Evolutionary conservation across 257 asterid species (phyloP).

Genomic region (Solanum clarkiae): DNA sequence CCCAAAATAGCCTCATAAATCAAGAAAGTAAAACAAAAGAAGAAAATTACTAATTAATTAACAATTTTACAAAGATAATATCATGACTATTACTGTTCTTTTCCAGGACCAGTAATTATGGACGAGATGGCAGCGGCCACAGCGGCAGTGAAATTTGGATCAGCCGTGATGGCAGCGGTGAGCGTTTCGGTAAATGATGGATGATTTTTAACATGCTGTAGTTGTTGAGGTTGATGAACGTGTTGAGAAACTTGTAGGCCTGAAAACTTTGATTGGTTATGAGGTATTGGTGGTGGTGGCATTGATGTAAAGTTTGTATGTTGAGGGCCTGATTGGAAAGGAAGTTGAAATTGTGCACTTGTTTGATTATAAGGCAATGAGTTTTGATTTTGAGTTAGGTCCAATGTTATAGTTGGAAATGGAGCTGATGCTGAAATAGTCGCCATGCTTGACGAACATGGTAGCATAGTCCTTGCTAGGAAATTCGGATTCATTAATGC

Average conservation of each 20-base stretch:
- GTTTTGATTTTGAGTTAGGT: constrained; percentile 46
- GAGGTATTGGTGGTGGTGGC: constrained; percentile 13
- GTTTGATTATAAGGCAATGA: constrained; percentile 9
- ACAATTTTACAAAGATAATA: not conserved
- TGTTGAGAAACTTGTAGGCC: constrained; percentile 45
- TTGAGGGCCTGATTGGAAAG: constrained; percentile 19
- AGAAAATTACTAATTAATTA: not conserved
- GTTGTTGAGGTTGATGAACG: not conserved
- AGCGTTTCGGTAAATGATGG: constrained; percentile 32
- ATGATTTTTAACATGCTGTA: not conserved
- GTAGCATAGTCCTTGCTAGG: constrained; percentile 36
- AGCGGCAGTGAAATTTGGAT: constrained; percentile 60
- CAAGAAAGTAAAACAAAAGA: not conserved
- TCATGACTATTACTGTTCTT: not conserved
- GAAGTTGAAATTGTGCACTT: constrained; percentile 21
- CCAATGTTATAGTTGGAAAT: constrained; percentile 62
- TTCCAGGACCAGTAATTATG: constrained; percentile 35
- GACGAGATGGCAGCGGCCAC: constrained; percentile 57
- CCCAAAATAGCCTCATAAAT: not conserved
- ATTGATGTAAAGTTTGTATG: constrained; percentile 1
- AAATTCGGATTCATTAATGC: constrained; percentile 37
- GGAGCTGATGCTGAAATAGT: constrained; percentile 77
- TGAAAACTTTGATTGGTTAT: constrained; percentile 57
- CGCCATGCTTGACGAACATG: constrained; percentile 49
- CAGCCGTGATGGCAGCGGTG: constrained; percentile 43